Base-by-base conservation (phyloP, 2,329 filamentous ascomycete species). In the Periconia sp. region DNA sequence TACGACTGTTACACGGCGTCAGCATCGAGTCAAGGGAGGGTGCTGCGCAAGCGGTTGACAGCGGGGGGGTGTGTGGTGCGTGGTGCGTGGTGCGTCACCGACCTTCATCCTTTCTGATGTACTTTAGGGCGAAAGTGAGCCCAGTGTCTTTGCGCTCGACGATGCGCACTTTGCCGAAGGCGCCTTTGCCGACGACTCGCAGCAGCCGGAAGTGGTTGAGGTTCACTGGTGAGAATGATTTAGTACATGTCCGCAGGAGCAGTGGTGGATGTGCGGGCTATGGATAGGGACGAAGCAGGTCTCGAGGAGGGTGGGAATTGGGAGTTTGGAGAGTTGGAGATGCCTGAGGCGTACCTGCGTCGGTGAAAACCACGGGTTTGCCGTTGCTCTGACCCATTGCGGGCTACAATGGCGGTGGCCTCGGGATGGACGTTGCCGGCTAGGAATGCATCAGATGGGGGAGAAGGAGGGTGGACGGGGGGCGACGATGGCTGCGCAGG, bases 41-140 rank as follows among this genome's bases (percentile, higher is more conserved):
- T 52, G 50, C 40, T 30, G 23, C 26, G 34, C 13, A 18, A 16
- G 18, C 25, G 8, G n/a, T n/a, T 17, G 16, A n/a, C 34, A 19
- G 26, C 32, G 46, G n/a, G 46, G 37, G 40, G 37, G 18, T 24
- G 15, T n/a, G n/a, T 36, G 15, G 21, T n/a, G n/a, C n/a, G n/a
- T n/a, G n/a, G n/a, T n/a, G 19, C 21, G 31, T 36, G 41, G n/a
- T n/a, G 33, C 34, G 24, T 21, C 15, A 73, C 84, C 50, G 65
- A 92, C 91, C 89, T 83, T 97, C 92, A 87, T 97, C 92, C 82
- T 96, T 97, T 57, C 92, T 86, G 54, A 97, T 97, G 72, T 97
- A 97, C 73, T 99, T 99, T 54, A 99, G 80, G 31, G 94, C 94
- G 72, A 99, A 99, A 3, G 92, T 92, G 61, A 97, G 75, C 43